Evolutionary conservation across 2,329 filamentous ascomycete genomes (phyloP), one percentile per base, ranked within the genome.

Genomic region (Cercospora zeina): DNA sequence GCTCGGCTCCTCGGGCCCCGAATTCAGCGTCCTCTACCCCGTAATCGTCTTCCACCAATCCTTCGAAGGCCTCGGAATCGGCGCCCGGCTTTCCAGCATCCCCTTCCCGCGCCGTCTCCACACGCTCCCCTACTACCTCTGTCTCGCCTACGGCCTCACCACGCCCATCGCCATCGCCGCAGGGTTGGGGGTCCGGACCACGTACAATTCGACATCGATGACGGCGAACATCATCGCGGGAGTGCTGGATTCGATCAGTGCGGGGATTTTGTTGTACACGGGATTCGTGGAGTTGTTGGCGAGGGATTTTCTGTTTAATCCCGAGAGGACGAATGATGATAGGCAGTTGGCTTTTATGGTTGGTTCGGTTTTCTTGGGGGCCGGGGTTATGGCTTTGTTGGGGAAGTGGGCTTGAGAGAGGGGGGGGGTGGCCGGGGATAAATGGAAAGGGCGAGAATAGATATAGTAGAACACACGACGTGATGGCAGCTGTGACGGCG

Each of bases 271-370:
- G 21, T 67, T 80, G 42, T 80, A 79, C 64, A 79, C 78, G n/a
- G 78, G 78, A 2, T 67, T 81, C 34, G 79, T 81, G 0, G 79
- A 81, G 66, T 65, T 82, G 30, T 71, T 81, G 19, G 79, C 79
- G 1, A 77, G 80, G 62, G 80, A 81, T 61, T 81, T 81, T 54
- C 56, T 89, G 62, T 87, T 85, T 69, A 85, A 88, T 11, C 81
- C 97, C 6, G 90, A 97, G 9, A 92, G 96, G 78, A 82, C 97
- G 33, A 87, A 96, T 79, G 92, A 93, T 0, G 91, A 96, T 72
- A 92, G 96, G 77, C 83, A 91, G 68, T 75, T 93, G 47, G 90
- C 91, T 0, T 96, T 97, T 78, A 93, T 97, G 89, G 95, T 96
- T 77, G 91, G 89, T 75, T 84, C 84, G 2, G 85, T 89, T 65